Evolutionary conservation across 768 basidiomycete genomes (phyloP).

Genomic region (Lactarius trivialis): DNA sequence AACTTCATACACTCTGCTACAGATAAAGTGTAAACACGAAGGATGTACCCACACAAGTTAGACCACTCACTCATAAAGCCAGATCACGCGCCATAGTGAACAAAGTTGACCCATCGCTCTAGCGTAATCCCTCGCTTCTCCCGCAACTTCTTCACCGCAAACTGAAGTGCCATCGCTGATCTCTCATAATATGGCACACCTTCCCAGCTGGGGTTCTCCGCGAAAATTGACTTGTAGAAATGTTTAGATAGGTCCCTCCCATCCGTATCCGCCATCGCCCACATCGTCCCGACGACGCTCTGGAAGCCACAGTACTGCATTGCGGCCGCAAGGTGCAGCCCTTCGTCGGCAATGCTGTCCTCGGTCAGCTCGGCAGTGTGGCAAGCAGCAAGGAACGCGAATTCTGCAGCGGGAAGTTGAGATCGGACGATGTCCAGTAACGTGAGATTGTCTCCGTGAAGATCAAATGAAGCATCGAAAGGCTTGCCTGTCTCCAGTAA

Average conservation of each 20-base stretch:
- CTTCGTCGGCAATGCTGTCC: not conserved
- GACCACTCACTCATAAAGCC: not conserved
- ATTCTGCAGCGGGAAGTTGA: not conserved
- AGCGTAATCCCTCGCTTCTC: not conserved
- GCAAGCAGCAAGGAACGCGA: not conserved
- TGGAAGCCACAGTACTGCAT: not conserved
- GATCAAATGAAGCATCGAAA: not conserved
- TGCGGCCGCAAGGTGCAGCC: not conserved
- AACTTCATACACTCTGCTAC: too few relatives aligned
- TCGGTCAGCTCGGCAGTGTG: not conserved
- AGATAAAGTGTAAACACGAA: not conserved
- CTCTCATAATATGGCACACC: not conserved
- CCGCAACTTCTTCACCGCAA: not conserved
- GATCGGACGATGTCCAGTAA: not conserved
- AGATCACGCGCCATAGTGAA: not conserved
- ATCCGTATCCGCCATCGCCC: not conserved
- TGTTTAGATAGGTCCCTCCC: not conserved
- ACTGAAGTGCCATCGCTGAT: not conserved
- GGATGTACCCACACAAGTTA: not conserved
- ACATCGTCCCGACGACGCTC: not conserved
- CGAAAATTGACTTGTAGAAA: not conserved
- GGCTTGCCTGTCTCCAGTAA: not conserved
- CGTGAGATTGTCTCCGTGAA: not conserved
- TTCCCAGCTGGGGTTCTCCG: not conserved
- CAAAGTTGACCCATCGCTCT: not conserved